Evolutionary conservation across 495 filamentous ascomycete genomes (phyloP), one percentile per base, ranked within the genome.

Genomic region (Darksidea phi): DNA sequence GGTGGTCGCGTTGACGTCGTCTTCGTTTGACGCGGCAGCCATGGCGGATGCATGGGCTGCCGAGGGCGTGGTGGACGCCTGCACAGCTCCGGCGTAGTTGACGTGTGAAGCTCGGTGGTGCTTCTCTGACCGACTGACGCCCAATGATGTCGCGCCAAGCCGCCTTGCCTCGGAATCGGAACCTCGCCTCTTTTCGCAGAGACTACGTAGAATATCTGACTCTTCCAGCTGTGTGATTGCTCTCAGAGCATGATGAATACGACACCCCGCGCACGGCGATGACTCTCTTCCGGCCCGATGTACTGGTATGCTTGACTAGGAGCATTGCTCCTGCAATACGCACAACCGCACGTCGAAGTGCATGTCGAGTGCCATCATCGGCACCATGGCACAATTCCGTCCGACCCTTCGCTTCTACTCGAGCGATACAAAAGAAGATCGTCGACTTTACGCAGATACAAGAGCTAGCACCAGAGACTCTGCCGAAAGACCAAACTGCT

Each of bases 31-130:
- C 46, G 71, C 69, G 28, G 70, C 69, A 59, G 72, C 64, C 73
- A 75, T 75, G 67, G 51, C 66, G 66, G 48, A 69, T 61, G 64
- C 73, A 75, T 75, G 53, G 41, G 68, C 64, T 62, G 66, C 66
- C 53, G 57, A 57, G 32, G 34, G 63, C 38, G 51, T 59, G 43
- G 59, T 50, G 53, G 64, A n/a, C 28, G 49, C 59, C 64, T 41
- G 42, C 34, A 20, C 15, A 55, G 59, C 64, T 67, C 48, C 53
- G 48, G 38, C 34, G 25, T 49, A 15, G 59, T 55, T 20, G 34
- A 24, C 36, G 51, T 36, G 59, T 26, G 59, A 38, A 50, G 62
- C 56, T 66, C 56, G 42, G 34, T n/a, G 52, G 52, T 41, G 47
- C 7, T 55, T 43, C 17, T 57, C 42, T 46, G 47, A 37, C 43